Evolutionary conservation across 192 early-diverging fungal species (phyloP).

Genomic region (Linnemannia schmuckeri): DNA sequence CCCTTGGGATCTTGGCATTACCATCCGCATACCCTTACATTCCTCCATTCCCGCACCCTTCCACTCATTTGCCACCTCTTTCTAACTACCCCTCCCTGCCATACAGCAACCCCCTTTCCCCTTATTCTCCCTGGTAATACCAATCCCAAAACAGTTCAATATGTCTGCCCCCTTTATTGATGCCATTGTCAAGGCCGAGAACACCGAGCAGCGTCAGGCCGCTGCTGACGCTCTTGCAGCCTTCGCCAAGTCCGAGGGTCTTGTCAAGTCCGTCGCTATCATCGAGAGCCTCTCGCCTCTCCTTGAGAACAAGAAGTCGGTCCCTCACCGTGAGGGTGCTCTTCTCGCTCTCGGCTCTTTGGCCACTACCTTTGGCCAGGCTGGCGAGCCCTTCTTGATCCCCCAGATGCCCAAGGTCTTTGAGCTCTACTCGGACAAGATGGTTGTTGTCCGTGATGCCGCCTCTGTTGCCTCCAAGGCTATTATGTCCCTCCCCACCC

Average conservation of each 20-base stretch:
- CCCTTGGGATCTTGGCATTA: constrained; percentile 33
- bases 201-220: constrained; percentile 62
- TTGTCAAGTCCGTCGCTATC: constrained; percentile 70
- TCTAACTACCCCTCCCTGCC: neutral
- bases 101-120: neutral
- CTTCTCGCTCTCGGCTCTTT: constrained; percentile 71
- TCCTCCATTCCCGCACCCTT: constrained; percentile 22
- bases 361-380: constrained; percentile 66
- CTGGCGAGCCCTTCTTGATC: constrained; percentile 78
- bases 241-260: constrained; percentile 72
- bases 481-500: constrained; percentile 58
- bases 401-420: constrained; percentile 73
- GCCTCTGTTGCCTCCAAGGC: constrained; percentile 61
- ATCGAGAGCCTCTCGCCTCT: constrained; percentile 70
- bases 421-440: constrained; percentile 71
- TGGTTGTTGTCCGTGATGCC: constrained; percentile 57
- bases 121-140: constrained; percentile 12
- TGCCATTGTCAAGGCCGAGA: constrained; percentile 53
- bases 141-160: constrained; percentile 11
- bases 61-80: constrained; percentile 25
- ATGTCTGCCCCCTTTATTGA: constrained; percentile 54
- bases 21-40: constrained; percentile 19
- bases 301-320: constrained; percentile 78
- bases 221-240: constrained; percentile 72
- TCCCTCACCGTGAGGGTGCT: constrained; percentile 73